Evolutionary conservation across 2,329 filamentous ascomycete species (phyloP), one percentile per base, ranked within the genome.

Genomic region (Penicillium hordei): DNA sequence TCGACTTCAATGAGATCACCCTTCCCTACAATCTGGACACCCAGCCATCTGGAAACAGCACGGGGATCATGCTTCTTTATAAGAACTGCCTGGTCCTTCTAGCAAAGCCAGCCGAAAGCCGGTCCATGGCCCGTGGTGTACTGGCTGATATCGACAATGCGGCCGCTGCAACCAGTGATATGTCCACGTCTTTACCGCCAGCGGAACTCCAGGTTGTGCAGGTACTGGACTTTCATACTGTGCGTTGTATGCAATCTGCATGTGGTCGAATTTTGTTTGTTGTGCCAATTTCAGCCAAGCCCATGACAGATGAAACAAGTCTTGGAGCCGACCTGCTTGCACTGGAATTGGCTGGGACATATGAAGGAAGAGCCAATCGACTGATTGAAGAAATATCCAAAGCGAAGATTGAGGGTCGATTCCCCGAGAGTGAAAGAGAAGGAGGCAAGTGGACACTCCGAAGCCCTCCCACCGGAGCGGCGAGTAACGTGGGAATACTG

Each of bases 371-470:
- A 71, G 90, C 89, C 1, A 79, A 81, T 19, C 90, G 88, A 60
- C 87, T 91, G 75, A 86, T 86, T 29, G 93, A 97, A 75, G 94
- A 97, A 63, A 82, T 97, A 13, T 86, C 87, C 48, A 95, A 93
- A 76, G 92, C 93, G 9, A 86, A 88, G 62, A 86, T 97, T 15
- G 93, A 97, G 75, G 89, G 87, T 6, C 85, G 93, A 12, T 96
- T 95, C 68, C 79, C 89, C 0, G 92, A 96, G 71, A 73, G 79
- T n/a, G 91, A 96, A 76, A 86, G 93, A 58, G 91, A 96, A 72
- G 85, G 88, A 58, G 82, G 87, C 17, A 86, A 84, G 65, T 97
- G 91, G 92, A 89, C 89, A 33, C 83, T 95, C 33, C 85, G 91
- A 38, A 89, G 87, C 21, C 83, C 86, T 15, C 23, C 53, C 12